Base-by-base conservation (phyloP, 805 yeast species). In the Ogataea trehalophila region DNA sequence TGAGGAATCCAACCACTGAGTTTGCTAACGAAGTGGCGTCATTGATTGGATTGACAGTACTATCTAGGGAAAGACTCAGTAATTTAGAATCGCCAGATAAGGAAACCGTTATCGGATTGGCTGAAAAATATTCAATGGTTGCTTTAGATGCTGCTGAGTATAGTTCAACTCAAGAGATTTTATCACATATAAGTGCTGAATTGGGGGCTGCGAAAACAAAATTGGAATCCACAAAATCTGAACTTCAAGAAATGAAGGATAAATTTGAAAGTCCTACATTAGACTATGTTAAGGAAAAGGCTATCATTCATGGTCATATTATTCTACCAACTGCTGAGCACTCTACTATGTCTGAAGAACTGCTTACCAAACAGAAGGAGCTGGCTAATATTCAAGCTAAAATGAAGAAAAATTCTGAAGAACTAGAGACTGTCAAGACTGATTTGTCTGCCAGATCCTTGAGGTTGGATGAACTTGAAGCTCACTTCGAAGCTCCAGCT, bases 1-100 rank as follows among this genome's bases (percentile, higher is more conserved):
- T 36, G 7, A 29, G 20, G 2, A 37, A 40, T 4, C 63, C 65
- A 14, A 52, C 68, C 2, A 29, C 52, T 5, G 69, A 66, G 0
- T 60, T 61, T 36, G 50, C 75, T n/a, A 52, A 61, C 29, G 62
- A 62, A 16, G 58, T 62, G 42, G 72, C 75, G 0, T 52, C 56
- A 5, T 39, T 44, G 6, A 43, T 49, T 16, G 68, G 65, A 14
- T 42, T 57, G 33, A 43, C 52, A 8, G 47, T 55, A 2, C 18
- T 62, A 8, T 44, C 59, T 13, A 46, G 45, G 17, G 49, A 46
- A 14, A 59, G 56, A 22, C 41, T 51, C 34, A 44, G 51, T n/a
- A 38, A 41, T 11, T 37, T 60, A 36, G 41, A 51, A 17, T 37
- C 37, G 2, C 56, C 60, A 20, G 41, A 57, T 14, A 54, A 50